Percentiles rank a stretch among this genome's conserved stretches.
Conservation (phyloP, 2,329 filamentous ascomycete species). For the Xylaria sp. region DNA sequence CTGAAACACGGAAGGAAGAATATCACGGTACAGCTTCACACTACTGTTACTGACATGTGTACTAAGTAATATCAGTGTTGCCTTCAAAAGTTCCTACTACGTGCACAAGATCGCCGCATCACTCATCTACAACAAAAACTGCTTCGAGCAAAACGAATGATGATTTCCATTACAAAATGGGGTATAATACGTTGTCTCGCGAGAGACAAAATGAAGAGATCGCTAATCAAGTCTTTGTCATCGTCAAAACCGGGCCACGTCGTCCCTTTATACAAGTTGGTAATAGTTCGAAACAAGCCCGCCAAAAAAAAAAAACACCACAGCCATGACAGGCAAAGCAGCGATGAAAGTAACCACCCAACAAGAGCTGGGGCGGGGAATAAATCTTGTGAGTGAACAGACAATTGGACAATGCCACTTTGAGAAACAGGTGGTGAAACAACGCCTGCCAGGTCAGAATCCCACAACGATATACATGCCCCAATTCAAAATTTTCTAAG, state of each 20-base stretch:
- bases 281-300: conserved; percentile 18
- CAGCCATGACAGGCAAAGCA: conserved; percentile 11
- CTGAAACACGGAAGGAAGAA: background rate
- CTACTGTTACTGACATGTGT: background rate
- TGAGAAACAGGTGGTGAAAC: conserved; percentile 6
- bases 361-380: conserved; percentile 8
- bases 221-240: conserved; percentile 27
- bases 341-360: background rate
- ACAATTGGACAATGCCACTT: conserved; percentile 25
- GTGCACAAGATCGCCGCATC: background rate
- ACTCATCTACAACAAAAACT: background rate
- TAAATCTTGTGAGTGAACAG: conserved; percentile 8
- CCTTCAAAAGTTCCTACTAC: background rate
- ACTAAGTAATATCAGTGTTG: background rate
- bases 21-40: background rate
- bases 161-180: conserved; percentile 27
- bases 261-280: conserved; percentile 19
- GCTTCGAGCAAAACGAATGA: background rate
- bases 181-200: conserved; percentile 24
- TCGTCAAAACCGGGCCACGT: conserved; percentile 11
- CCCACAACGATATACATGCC: conserved; percentile 5
- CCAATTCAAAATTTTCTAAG: conserved; percentile 16
- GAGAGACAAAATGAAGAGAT: conserved; percentile 13
- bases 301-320: conserved; percentile 24
- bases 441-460: background rate